Evolutionary conservation across 208 protist genomes (phyloP), one percentile per base, ranked within the genome.

Genomic region (Leishmania arabica): DNA sequence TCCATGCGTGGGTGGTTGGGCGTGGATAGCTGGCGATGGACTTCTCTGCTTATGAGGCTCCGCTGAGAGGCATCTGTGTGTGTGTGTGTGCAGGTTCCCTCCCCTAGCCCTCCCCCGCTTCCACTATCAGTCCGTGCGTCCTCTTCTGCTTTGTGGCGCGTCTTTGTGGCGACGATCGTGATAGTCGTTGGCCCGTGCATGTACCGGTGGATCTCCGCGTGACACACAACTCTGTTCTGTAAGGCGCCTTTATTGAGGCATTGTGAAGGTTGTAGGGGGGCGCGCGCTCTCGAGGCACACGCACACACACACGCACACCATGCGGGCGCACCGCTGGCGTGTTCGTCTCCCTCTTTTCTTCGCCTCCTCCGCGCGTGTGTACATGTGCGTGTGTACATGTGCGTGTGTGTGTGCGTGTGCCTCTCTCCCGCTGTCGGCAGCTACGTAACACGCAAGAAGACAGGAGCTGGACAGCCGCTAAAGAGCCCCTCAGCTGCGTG

Each of bases 331-430:
- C 62, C 27, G 58, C 58, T 31, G 58, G 27, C 24, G 54, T 58
- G 54, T 27, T 27, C 71, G 7, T 37, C 77, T 6, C 53, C 31
- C 62, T 77, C 71, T 21, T 66, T 37, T 77, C 71, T 21, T 71
- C 51, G 68, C n/a, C 42, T 34, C 47, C 70, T 62, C 31, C 27
- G 45, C 45, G 45, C 64, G 27, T 69, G 64, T 69, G 64, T 71
- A 31, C 19, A 34, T 34, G 34, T 34, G 34, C 34, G 58, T 64
- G 62, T 37, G 34, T 37, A 1, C 1, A 1, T 1, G 34, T 37
- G 34, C 1, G 34, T 1, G 34, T 37, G 34, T 37, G 66, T 49
- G 21, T 5, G 40, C 31, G 68, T 11, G 40, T 51, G 68, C 45
- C 7, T 73, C 34, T 31, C 68, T 68, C 27, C 15, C 31, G 3